Conservation (phyloP, 2,329 filamentous ascomycete genomes). For the Cordyceps fumosorosea region DNA sequence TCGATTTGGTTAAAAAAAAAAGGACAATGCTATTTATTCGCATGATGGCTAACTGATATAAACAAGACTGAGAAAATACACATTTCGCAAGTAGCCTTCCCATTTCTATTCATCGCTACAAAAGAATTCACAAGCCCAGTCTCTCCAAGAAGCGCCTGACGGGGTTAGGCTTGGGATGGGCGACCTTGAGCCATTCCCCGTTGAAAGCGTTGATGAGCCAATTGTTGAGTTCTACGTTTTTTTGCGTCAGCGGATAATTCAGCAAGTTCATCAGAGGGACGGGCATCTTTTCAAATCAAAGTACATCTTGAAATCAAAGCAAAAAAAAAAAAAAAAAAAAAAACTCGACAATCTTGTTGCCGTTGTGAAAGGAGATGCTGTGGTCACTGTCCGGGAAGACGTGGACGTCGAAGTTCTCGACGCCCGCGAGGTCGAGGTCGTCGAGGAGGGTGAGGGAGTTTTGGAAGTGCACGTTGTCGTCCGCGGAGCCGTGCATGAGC, state of each 20-base stretch:
- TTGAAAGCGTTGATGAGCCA: slow-evolving; percentile 98
- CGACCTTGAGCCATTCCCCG: slow-evolving; percentile 74
- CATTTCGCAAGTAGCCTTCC: background rate
- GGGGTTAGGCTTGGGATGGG: slow-evolving; percentile 40
- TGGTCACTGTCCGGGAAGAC: slow-evolving; percentile 96
- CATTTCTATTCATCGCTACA: slow-evolving; percentile 3
- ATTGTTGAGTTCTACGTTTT: slow-evolving; percentile 60
- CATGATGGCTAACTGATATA: background rate
- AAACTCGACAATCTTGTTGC: slow-evolving; percentile 73
- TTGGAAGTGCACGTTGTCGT: slow-evolving; percentile 97
- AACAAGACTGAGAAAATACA: background rate
- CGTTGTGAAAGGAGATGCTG: slow-evolving; percentile 90
- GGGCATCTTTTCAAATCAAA: no score
- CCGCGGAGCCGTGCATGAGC: slow-evolving; percentile 91
- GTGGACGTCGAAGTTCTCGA: slow-evolving; percentile 95
- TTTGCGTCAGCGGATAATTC: no score
- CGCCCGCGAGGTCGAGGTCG: slow-evolving; percentile 68
- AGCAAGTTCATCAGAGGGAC: no score
- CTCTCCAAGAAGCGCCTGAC: slow-evolving; percentile 16
- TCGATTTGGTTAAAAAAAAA: background rate
- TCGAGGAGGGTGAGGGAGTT: slow-evolving; percentile 86
- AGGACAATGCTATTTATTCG: background rate
- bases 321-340: no score
- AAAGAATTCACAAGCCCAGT: slow-evolving; percentile 13
- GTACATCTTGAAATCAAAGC: no score